Base-by-base conservation (phyloP, 73 alveolate genomes). In the Strombidium stylifer region DNA sequence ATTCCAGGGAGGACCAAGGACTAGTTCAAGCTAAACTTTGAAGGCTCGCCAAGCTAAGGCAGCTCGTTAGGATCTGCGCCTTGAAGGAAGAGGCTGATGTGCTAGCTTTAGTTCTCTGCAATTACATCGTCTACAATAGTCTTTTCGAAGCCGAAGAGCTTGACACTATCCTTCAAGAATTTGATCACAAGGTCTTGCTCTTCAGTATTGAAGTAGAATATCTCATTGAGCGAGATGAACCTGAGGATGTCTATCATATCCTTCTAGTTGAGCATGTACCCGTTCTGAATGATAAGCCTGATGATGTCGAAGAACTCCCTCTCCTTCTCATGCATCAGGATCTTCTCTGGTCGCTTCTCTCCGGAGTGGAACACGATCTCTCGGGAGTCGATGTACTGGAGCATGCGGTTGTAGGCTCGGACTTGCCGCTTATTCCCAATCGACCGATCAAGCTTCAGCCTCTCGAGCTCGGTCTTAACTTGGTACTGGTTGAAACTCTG, bases 281-380 rank as follows among this genome's bases (percentile, higher is more conserved):
- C 44, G 15, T 72, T 53, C 27, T 69, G 39, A 6, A 69, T 40
- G 10, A 69, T 53, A 0, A 69, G n/a, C 47, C 27, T 51, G 45
- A 69, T 52, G 5, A 57, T 53, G 20, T 69, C 82, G 7, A 69
- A 26, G 64, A 69, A 48, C 47, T 69, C 18, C 30, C 82, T 18
- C 53, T 69, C 82, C 24, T 48, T 53, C 41, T 69, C 82, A 53
- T 51, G 39, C 1, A 68, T 67, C 15, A 32, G 15, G 7, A 64
- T 37, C 11, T 56, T 28, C 3, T 39, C 7, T 26, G 64, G 68
- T 1, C 25, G 4, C 64, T 26, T n/a, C 16, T 52, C 70, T 6
- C 42, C 42, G 10, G n/a, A 6, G 42, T 4, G 4, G 11, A 16
- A 39, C 32, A 14, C 44, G 23, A 53, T 39, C 2, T 20, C 21